These are phyloP conservation scores for Lactarius akahatsu DNA, from an alignment of 768 basidiomycete species.

Conservation along the genomic window DNA sequence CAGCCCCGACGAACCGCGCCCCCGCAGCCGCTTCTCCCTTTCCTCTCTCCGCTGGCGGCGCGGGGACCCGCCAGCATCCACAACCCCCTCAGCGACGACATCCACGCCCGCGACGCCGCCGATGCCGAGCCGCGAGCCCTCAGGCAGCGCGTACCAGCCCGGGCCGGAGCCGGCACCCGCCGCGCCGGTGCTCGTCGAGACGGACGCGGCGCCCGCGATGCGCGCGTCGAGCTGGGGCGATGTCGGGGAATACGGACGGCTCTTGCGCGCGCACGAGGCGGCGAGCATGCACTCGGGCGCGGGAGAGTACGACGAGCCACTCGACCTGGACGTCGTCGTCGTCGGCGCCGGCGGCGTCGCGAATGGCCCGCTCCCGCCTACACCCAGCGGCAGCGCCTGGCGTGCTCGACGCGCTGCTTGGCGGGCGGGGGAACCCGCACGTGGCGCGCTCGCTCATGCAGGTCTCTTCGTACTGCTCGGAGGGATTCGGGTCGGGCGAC, in stretches of 20 bases:
- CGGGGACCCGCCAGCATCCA: constrained; percentile 16
- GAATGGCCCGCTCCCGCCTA: constrained; percentile 21
- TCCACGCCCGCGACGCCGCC: constrained; percentile 18
- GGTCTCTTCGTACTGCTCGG: constrained; percentile 23
- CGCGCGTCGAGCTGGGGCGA: constrained; percentile 31
- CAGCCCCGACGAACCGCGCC: constrained; percentile 14
- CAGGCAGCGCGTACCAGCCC: not conserved
- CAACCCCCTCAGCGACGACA: constrained; percentile 1
- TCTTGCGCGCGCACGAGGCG: constrained; percentile 11
- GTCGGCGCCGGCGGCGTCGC: constrained; percentile 29
- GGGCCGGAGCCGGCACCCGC: constrained; percentile 1
- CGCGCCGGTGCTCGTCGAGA: not conserved
- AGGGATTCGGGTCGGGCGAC: constrained; percentile 4
- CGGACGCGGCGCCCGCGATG: constrained; percentile 9
- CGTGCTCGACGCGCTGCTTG: constrained; percentile 4
- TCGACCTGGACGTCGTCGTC: constrained; percentile 28
- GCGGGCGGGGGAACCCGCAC: constrained; percentile 8
- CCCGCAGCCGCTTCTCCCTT: constrained; percentile 30
- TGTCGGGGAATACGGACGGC: constrained; percentile 26
- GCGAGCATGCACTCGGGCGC: constrained; percentile 27
- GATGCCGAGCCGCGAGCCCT: constrained; percentile 16
- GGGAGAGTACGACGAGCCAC: constrained; percentile 25
- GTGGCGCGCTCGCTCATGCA: constrained; percentile 23
- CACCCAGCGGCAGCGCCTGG: constrained; percentile 26
- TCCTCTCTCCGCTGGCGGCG: constrained; percentile 26